These are phyloP conservation scores for Talaromyces funiculosus DNA, from an alignment of 2,329 filamentous ascomycete genomes.

Conservation along the genomic window DNA sequence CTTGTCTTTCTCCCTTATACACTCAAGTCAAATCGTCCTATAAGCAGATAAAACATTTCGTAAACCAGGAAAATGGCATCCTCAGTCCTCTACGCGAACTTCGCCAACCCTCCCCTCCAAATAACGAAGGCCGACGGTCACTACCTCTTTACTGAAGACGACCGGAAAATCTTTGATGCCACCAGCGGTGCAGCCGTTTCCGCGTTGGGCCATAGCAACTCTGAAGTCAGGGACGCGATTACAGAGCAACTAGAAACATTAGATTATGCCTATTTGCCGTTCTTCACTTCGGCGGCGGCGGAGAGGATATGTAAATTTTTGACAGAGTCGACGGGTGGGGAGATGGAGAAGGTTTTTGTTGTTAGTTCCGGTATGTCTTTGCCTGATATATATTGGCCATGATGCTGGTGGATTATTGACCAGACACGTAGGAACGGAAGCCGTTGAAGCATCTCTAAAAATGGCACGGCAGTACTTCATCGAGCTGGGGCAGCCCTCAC, in stretches of 20 bases:
- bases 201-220: slow-evolving; percentile 62
- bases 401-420: too few species aligned
- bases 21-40: too few species aligned
- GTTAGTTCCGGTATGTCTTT: slow-evolving; percentile 51
- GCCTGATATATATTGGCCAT: too few species aligned
- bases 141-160: slow-evolving; percentile 29
- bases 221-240: slow-evolving; percentile 56
- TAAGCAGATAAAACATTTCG: too few species aligned
- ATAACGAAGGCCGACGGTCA: background rate
- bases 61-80: background rate
- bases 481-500: slow-evolving; percentile 49
- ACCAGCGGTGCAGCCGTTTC: slow-evolving; percentile 66
- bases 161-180: slow-evolving; percentile 58
- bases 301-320: slow-evolving; percentile 48
- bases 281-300: slow-evolving; percentile 49
- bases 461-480: slow-evolving; percentile 59
- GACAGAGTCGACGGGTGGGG: slow-evolving; percentile 42
- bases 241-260: slow-evolving; percentile 52
- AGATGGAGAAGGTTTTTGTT: slow-evolving; percentile 51
- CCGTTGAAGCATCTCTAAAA: slow-evolving; percentile 62
- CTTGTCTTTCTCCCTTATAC: too few species aligned
- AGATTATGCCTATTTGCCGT: slow-evolving; percentile 42
- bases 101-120: background rate
- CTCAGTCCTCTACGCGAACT: background rate
- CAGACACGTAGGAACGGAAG: slow-evolving; percentile 40